A percentile compares a stretch with the other conserved stretches of the same genome.
Conservation (phyloP, 2,329 filamentous ascomycete genomes). For the Cercospora zeae-maydis region DNA sequence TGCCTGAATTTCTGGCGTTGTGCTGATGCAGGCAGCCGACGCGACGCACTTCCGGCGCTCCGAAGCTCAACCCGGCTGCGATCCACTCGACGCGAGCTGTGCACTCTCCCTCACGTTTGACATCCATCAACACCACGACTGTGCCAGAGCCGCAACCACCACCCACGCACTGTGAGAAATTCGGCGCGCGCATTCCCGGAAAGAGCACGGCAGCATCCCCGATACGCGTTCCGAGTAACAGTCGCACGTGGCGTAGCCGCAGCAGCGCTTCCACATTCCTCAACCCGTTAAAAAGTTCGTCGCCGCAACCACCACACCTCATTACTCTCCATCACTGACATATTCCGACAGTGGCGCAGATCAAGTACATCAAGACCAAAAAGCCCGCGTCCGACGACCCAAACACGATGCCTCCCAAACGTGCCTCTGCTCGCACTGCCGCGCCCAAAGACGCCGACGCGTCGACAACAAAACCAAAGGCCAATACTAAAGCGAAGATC, state of each 20-base stretch:
- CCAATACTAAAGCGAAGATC: slow-evolving; percentile 33
- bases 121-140: not conserved
- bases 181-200: not conserved
- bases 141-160: not conserved
- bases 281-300: slow-evolving; percentile 9
- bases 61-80: slow-evolving; percentile 1
- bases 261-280: slow-evolving; percentile 12
- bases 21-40: not conserved
- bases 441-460: slow-evolving; percentile 17
- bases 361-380: slow-evolving; percentile 33
- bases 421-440: slow-evolving; percentile 18
- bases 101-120: not conserved
- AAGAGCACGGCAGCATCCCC: not conserved
- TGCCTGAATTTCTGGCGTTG: not conserved
- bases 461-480: slow-evolving; percentile 22
- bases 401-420: slow-evolving; percentile 25
- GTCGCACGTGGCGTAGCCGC: slow-evolving; percentile 10
- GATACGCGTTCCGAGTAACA: not conserved
- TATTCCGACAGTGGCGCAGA: slow-evolving; percentile 27
- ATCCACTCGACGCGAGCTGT: slow-evolving; percentile 1
- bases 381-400: slow-evolving; percentile 19
- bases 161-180: not conserved
- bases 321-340: not conserved
- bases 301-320: not conserved
- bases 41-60: not conserved